phyloP scores from a whole-genome alignment of 1,139 yeast genomes.

The Candida sp. region DNA sequence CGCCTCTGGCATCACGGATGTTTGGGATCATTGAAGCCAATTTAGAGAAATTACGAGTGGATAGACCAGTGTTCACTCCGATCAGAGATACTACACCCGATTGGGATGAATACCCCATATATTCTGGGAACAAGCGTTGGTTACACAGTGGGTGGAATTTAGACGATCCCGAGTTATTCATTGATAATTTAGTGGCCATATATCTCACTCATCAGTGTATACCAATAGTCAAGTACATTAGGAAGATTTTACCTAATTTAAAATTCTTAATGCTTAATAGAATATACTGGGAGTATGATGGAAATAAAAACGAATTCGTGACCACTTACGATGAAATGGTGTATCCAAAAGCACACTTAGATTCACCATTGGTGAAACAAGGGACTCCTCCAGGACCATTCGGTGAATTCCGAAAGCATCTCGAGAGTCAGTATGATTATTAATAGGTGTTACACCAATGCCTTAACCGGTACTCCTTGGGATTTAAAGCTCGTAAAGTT shows the following conservation, averaged over 20 bases:
- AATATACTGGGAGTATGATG: conserved; percentile 23
- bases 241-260: conserved; percentile 20
- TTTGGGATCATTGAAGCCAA: too few species aligned
- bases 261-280: conserved; percentile 37
- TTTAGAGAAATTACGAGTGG: conserved; percentile 34
- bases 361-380: conserved; percentile 8
- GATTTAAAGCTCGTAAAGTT: conserved; percentile 93
- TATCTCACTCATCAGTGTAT: conserved; percentile 33
- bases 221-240: conserved; percentile 28
- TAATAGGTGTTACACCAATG: too few species aligned
- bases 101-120: conserved; percentile 29
- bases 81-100: conserved; percentile 24
- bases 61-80: conserved; percentile 38
- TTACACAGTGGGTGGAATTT: conserved; percentile 32
- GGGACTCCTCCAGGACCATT: conserved; percentile 15
- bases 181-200: conserved; percentile 34
- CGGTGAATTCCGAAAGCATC: conserved; percentile 16
- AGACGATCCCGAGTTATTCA: conserved; percentile 16
- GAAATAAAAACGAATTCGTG: conserved; percentile 12
- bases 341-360: conserved; percentile 19
- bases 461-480: conserved; percentile 95
- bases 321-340: conserved; percentile 27
- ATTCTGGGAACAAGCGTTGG: conserved; percentile 37
- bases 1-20: too few species aligned
- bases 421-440: not conserved